Evolutionary conservation across 2,329 filamentous ascomycete genomes (phyloP).

Genomic region (Fusarium tricinctum): DNA sequence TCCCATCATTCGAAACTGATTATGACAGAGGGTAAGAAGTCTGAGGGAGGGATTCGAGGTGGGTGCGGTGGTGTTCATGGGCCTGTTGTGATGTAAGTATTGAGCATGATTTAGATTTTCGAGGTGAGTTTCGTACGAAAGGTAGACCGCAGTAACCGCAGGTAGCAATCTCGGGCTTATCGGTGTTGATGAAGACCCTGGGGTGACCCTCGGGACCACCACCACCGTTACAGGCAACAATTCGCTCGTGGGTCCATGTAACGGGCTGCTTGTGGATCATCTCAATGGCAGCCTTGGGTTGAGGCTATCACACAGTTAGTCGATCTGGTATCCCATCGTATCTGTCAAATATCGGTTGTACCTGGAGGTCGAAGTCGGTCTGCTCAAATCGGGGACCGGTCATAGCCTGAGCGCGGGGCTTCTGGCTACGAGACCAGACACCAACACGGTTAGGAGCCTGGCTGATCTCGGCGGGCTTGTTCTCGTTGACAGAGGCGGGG

Average conservation of each 20-base stretch:
- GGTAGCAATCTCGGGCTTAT: constrained; percentile 92
- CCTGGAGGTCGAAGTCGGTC: constrained; percentile 93
- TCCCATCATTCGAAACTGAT: constrained; percentile 37
- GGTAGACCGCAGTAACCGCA: constrained; percentile 96
- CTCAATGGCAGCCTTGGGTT: constrained; percentile 90
- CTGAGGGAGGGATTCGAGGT: constrained; percentile 84
- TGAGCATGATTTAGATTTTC: neutral
- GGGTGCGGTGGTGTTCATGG: constrained; percentile 87
- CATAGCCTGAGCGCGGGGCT: constrained; percentile 86
- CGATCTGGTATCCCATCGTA: constrained; percentile 18
- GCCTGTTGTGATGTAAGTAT: constrained; percentile 69
- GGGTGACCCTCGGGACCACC: constrained; percentile 93
- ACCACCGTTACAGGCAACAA: constrained; percentile 92
- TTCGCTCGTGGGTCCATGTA: constrained; percentile 85
- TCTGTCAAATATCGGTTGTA: constrained; percentile 59
- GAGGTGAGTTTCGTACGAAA: constrained; percentile 75
- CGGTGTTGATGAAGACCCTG: constrained; percentile 95
- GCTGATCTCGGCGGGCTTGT: constrained; percentile 64
- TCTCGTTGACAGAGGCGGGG: constrained; percentile 61
- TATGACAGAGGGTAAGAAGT: constrained; percentile 84
- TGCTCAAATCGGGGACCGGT: constrained; percentile 95
- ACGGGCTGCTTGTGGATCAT: constrained; percentile 97
- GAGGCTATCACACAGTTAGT: constrained; percentile 72
- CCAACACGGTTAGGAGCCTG: constrained; percentile 89
- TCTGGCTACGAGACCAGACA: constrained; percentile 90